Conservation (phyloP, 2,329 filamentous ascomycete species). For the Calonectria henricotiae region DNA sequence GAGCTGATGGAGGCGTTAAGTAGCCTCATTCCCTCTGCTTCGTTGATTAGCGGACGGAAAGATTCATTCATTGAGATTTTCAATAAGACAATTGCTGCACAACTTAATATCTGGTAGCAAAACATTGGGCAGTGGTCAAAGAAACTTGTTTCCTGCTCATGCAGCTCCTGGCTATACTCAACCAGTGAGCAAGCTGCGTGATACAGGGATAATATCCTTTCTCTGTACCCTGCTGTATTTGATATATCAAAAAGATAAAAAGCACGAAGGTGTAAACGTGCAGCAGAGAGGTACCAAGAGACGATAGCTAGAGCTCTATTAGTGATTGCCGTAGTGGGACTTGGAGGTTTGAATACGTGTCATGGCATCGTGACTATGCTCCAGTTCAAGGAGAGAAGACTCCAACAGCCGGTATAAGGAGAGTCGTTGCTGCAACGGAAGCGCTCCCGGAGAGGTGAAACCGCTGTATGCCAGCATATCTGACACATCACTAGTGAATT, state of each 20-base stretch:
- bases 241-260: slow-evolving; percentile 26
- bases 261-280: slow-evolving; percentile 20
- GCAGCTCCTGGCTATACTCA: slow-evolving; percentile 1
- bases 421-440: not conserved
- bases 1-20: slow-evolving; percentile 20
- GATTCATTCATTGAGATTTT: slow-evolving; percentile 26
- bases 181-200: slow-evolving; percentile 3
- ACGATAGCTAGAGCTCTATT: not conserved
- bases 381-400: slow-evolving; percentile 1
- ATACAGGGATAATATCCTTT: slow-evolving; percentile 28
- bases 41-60: slow-evolving; percentile 23
- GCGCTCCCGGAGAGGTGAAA: not conserved
- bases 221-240: not conserved
- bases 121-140: slow-evolving; percentile 28
- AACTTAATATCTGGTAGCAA: slow-evolving; percentile 28
- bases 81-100: slow-evolving; percentile 23
- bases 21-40: not conserved
- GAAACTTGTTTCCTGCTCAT: slow-evolving; percentile 1
- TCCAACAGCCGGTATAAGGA: slow-evolving; percentile 1
- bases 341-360: not conserved
- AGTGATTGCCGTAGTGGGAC: too few species aligned
- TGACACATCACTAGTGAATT: not conserved
- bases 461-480: not conserved
- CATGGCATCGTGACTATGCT: too few species aligned
- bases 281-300: slow-evolving; percentile 25